A percentile compares a stretch with the other conserved stretches of the same genome.
Evolutionary conservation across 805 yeast species (phyloP).

Genomic region (Myxozyma lipomycoides): DNA sequence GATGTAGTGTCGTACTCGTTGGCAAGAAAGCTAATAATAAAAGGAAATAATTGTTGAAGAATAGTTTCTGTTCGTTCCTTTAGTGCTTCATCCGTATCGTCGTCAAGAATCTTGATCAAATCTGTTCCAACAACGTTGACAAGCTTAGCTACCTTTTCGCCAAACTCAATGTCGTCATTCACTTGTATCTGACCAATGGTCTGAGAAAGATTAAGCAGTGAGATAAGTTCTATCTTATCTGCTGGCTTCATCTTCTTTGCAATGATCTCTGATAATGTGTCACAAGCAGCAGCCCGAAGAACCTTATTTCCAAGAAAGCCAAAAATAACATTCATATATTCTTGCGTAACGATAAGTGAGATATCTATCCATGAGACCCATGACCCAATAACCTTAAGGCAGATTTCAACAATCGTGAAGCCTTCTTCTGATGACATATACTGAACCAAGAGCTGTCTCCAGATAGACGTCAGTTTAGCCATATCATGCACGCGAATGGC

Average conservation of each 20-base stretch:
- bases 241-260: slow-evolving; percentile 74
- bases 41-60: slow-evolving; percentile 65
- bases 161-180: slow-evolving; percentile 56
- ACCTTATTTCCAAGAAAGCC: slow-evolving; percentile 48
- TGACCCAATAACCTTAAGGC: slow-evolving; percentile 67
- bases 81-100: slow-evolving; percentile 25
- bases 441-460: slow-evolving; percentile 57
- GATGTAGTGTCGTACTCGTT: slow-evolving; percentile 89
- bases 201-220: slow-evolving; percentile 61
- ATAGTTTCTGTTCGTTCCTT: slow-evolving; percentile 10
- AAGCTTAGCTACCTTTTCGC: slow-evolving; percentile 71
- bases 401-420: slow-evolving; percentile 51
- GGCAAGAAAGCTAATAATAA: slow-evolving; percentile 62
- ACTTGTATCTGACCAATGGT: slow-evolving; percentile 43
- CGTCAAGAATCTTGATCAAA: slow-evolving; percentile 61
- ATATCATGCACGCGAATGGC: slow-evolving; percentile 74
- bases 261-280: slow-evolving; percentile 59
- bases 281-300: slow-evolving; percentile 52
- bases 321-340: slow-evolving; percentile 55
- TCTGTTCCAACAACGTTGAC: slow-evolving; percentile 73
- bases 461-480: slow-evolving; percentile 55
- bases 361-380: slow-evolving; percentile 92
- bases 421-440: slow-evolving; percentile 33
- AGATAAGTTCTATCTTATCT: slow-evolving; percentile 64
- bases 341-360: slow-evolving; percentile 59